phyloP scores from a whole-genome alignment of 2,329 filamentous ascomycete genomes.

The Epichloe gansuensis region DNA sequence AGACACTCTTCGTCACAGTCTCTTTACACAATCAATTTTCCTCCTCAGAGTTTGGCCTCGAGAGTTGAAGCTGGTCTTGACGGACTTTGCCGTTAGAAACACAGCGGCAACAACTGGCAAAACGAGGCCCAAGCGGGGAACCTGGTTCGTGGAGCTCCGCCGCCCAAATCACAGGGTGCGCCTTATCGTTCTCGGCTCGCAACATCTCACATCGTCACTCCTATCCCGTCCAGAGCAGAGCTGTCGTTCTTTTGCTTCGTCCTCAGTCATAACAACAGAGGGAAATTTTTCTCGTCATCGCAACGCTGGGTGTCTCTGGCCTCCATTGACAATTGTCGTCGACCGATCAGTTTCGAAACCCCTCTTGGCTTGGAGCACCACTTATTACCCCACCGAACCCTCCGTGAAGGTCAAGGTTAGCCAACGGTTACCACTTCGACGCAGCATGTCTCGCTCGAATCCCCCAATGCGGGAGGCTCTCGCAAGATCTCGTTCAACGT shows the following conservation, averaged over 20 bases:
- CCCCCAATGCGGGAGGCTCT: slow-evolving; percentile 49
- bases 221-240: neutral
- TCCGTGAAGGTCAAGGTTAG: neutral
- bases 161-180: slow-evolving; percentile 3
- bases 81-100: neutral
- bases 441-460: slow-evolving; percentile 43
- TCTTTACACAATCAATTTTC: neutral
- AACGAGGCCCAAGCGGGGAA: slow-evolving; percentile 7
- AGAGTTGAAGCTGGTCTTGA: neutral
- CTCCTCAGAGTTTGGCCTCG: neutral
- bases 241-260: neutral
- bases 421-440: neutral
- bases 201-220: slow-evolving; percentile 1
- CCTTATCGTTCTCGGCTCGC: neutral
- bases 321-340: neutral
- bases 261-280: neutral
- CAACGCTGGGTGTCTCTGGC: neutral
- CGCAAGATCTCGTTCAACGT: slow-evolving; percentile 99
- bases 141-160: slow-evolving; percentile 2
- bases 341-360: neutral
- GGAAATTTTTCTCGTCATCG: neutral
- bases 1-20: neutral
- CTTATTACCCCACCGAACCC: slow-evolving; percentile 3
- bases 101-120: neutral
- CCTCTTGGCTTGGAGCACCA: neutral